A percentile compares a stretch with the other conserved stretches of the same genome.
These are phyloP conservation scores for Lepidium aucheri DNA, from an alignment of 345 rosid genomes.

Conservation along the genomic window DNA sequence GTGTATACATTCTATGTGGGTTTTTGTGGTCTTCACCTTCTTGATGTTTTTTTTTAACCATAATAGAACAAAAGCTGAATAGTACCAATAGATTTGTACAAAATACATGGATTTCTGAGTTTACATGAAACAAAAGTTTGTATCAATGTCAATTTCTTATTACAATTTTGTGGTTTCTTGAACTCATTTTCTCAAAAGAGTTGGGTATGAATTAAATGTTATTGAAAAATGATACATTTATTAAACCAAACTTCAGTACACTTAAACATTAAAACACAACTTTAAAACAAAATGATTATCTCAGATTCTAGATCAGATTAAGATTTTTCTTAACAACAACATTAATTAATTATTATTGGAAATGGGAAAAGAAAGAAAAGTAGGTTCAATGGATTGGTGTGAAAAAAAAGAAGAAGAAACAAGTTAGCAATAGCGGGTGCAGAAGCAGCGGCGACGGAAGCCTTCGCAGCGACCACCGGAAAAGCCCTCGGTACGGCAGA, in stretches of 20 bases:
- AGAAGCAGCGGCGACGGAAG: conserved; percentile 28
- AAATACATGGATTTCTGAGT: neutral
- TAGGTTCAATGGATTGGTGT: no score
- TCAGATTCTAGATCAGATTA: no score
- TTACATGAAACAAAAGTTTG: neutral
- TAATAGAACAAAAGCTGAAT: neutral
- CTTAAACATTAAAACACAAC: no score
- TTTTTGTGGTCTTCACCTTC: neutral
- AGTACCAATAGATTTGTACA: neutral
- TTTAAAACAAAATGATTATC: no score
- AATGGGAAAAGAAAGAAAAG: neutral
- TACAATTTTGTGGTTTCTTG: no score
- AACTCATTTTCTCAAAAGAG: no score
- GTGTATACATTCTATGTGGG: neutral
- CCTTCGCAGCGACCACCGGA: conserved; percentile 33
- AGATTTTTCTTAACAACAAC: no score
- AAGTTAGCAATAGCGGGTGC: conserved; percentile 26
- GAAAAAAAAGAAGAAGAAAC: neutral
- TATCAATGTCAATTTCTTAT: neutral
- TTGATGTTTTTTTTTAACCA: neutral
- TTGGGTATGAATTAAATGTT: neutral
- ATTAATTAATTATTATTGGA: neutral
- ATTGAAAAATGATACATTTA: neutral
- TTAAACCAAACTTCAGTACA: neutral
- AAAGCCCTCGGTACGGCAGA: conserved; percentile 31